Base-by-base conservation (phyloP, 176 grass and related monocot species). In the Avena insularis region DNA sequence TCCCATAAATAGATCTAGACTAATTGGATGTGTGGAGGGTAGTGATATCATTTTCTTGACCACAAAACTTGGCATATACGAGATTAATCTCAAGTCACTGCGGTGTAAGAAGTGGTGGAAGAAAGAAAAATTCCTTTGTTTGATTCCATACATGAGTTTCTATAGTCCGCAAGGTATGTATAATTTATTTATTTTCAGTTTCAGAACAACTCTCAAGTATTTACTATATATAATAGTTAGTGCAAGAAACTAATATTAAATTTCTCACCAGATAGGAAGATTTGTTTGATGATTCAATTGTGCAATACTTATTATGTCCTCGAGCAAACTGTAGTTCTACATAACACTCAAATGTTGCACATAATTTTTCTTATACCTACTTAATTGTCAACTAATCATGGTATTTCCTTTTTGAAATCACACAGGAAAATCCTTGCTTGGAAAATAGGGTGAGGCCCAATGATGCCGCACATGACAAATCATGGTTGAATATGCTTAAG, bases 121-220 rank as follows among this genome's bases (percentile, higher is more conserved):
- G 36, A 71, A 19, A 45, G 17, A 43, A 43, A 70, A 43, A 10
- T 11, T 70, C 16, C 0, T 9, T 71, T 16, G 8, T 43, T 0
- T 70, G 35, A 70, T 70, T 70, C 35, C 67, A 1, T 70, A 70
- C 67, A 43, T 70, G 67, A 70, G 35, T 70, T 70, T 70, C 8
- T 70, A 70, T 3, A 11, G 1, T 43, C 35, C 17, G 4, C 16
- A 70, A 70, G 67, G 40, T 47, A 72, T 21, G 10, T 2, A 46
- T 65, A 65, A 45, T 31, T 69, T 15, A 0, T 5, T 10, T 43
- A 1, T 70, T 19, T 20, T 70, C 19, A 0, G 17, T 19, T 20
- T 70, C 7, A 9, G 8, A 16, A 70, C 15, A 38, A 36, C 35
- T 5, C 16, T 70, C 6, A 40, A 14, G 13, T 36, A 4, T 29